Evolutionary conservation across 148 eudicot genomes (phyloP).

Genomic region (Rhododendron ferrugineum): DNA sequence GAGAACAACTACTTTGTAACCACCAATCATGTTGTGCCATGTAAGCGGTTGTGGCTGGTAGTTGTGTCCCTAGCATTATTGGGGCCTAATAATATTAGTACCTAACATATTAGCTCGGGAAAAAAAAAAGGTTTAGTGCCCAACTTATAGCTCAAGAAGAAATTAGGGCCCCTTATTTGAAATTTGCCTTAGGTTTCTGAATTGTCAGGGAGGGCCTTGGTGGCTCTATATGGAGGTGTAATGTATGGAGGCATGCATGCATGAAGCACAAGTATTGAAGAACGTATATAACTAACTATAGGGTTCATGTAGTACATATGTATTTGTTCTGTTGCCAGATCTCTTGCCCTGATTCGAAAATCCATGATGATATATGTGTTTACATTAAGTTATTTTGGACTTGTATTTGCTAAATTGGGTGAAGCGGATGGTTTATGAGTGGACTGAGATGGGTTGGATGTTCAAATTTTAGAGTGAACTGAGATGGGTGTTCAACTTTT

Average conservation of each 20-base stretch:
- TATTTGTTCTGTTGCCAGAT: not conserved
- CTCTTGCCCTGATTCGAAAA: not conserved
- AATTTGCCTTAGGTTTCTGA: too few relatives aligned
- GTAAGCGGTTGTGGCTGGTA: too few relatives aligned
- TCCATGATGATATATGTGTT: not conserved
- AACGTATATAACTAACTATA: not conserved
- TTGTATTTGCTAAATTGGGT: not conserved
- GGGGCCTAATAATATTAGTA: not conserved
- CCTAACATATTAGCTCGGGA: not conserved
- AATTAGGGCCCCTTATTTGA: too few relatives aligned
- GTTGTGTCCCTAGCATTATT: too few relatives aligned
- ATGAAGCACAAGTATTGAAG: not conserved
- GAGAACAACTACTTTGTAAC: too few relatives aligned
- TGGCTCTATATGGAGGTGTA: not conserved
- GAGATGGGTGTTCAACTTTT: not conserved
- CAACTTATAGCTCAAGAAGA: not conserved
- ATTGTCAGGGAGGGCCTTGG: too few relatives aligned
- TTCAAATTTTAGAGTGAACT: not conserved
- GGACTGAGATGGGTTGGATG: not conserved
- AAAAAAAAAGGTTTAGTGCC: not conserved
- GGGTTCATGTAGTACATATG: not conserved
- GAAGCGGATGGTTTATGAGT: not conserved
- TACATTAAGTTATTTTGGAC: not conserved
- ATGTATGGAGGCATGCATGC: not conserved
- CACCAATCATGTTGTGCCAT: too few relatives aligned